A percentile compares a stretch with the other conserved stretches of the same genome.
Conservation (phyloP, 768 basidiomycete species). For the Suillus subluteus region DNA sequence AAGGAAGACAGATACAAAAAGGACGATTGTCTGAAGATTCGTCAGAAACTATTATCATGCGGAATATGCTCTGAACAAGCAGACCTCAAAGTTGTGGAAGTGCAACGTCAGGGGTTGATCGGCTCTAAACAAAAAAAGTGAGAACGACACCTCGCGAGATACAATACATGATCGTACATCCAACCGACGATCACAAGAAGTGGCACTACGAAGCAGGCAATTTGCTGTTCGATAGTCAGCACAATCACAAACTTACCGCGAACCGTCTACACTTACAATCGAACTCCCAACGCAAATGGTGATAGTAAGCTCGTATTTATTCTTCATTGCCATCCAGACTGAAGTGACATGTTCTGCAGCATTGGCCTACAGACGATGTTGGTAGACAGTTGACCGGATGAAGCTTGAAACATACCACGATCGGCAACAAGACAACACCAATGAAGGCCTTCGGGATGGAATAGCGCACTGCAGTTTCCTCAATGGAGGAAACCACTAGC, state of each 20-base stretch:
- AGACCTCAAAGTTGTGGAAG: slow-evolving; percentile 85
- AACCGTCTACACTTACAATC: slow-evolving; percentile 53
- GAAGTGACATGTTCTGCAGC: slow-evolving; percentile 86
- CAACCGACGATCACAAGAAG: slow-evolving; percentile 88
- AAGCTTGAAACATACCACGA: slow-evolving; percentile 61
- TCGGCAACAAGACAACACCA: slow-evolving; percentile 83
- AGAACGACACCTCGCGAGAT: slow-evolving; percentile 16
- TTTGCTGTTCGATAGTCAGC: slow-evolving; percentile 58
- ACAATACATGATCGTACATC: slow-evolving; percentile 53
- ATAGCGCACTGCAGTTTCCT: slow-evolving; percentile 84
- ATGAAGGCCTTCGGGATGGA: slow-evolving; percentile 85
- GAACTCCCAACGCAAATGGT: slow-evolving; percentile 82
- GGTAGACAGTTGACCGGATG: not conserved
- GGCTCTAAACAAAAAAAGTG: slow-evolving; percentile 42
- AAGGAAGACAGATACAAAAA: slow-evolving; percentile 88
- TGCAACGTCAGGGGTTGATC: slow-evolving; percentile 77
- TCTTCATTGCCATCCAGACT: slow-evolving; percentile 88
- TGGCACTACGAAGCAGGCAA: slow-evolving; percentile 85
- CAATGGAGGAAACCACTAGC: slow-evolving; percentile 87
- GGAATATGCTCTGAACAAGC: slow-evolving; percentile 6
- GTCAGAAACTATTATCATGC: not conserved
- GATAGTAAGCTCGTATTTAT: slow-evolving; percentile 75
- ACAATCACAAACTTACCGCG: not conserved
- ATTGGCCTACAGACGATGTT: slow-evolving; percentile 53
- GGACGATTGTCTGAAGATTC: slow-evolving; percentile 63